Conservation (phyloP, 2,329 filamentous ascomycete species). For the Diaporthe citrichinensis region DNA sequence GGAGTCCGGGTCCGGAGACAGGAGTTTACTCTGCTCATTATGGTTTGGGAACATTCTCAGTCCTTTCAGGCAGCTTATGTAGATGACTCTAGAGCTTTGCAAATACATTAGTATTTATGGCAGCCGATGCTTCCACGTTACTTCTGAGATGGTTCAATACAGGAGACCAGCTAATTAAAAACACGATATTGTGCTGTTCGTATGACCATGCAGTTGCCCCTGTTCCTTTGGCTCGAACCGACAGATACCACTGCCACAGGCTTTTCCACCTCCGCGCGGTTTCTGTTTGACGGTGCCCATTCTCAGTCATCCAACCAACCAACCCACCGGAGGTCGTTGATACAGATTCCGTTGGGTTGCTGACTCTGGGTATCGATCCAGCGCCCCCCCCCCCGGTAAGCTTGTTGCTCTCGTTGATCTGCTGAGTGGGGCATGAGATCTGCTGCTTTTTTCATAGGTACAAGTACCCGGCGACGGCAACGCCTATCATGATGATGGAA, state of each 20-base stretch:
- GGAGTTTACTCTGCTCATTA: neutral
- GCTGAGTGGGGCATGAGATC: neutral
- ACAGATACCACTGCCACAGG: no score
- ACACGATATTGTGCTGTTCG: neutral
- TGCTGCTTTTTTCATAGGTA: slow-evolving; percentile 16
- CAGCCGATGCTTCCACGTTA: neutral
- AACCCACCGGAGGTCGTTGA: neutral
- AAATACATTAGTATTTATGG: neutral
- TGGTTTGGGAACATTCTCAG: neutral
- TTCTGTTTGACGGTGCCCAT: neutral
- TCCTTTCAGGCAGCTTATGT: neutral
- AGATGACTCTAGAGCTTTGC: neutral
- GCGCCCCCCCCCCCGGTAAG: no score
- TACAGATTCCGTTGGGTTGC: no score
- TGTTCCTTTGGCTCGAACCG: neutral
- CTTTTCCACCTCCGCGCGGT: neutral
- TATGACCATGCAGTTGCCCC: neutral
- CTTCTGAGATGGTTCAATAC: no score
- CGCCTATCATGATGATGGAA: slow-evolving; percentile 37
- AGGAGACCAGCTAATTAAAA: neutral
- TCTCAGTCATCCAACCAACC: neutral
- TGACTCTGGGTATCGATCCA: neutral
- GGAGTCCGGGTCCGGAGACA: fast-evolving
- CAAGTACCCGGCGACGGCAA: slow-evolving; percentile 33
- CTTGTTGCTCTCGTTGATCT: neutral